phyloP scores from a whole-genome alignment of 192 early-diverging fungal genomes.

The Oehlia diaphana region DNA sequence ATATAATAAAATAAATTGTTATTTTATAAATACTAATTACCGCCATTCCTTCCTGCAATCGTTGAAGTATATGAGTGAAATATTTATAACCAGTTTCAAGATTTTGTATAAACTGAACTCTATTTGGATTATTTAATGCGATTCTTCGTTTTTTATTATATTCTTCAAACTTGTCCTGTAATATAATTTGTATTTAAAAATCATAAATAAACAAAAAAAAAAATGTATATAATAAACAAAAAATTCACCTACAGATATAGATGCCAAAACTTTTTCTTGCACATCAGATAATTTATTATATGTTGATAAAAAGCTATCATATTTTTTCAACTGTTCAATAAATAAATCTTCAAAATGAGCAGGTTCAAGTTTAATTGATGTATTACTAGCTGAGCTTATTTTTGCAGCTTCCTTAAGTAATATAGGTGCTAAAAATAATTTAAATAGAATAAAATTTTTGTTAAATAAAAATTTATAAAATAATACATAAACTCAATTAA shows the following conservation, averaged over 20 bases:
- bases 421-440: slow-evolving; percentile 6
- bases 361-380: slow-evolving; percentile 68
- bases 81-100: slow-evolving; percentile 74
- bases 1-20: background rate
- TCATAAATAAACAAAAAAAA: background rate
- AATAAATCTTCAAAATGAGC: slow-evolving; percentile 79
- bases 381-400: slow-evolving; percentile 58
- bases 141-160: slow-evolving; percentile 66
- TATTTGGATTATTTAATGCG: slow-evolving; percentile 57
- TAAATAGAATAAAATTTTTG: background rate
- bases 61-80: slow-evolving; percentile 71
- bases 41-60: slow-evolving; percentile 77
- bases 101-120: slow-evolving; percentile 77
- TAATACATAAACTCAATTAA: background rate
- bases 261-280: slow-evolving; percentile 62
- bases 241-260: slow-evolving; percentile 43
- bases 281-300: slow-evolving; percentile 46
- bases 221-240: background rate
- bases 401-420: slow-evolving; percentile 48
- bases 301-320: slow-evolving; percentile 64
- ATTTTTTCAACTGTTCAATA: slow-evolving; percentile 67
- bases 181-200: background rate
- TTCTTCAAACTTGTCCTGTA: slow-evolving; percentile 60
- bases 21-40: slow-evolving; percentile 33
- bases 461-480: background rate